Conservation (phyloP, 768 basidiomycete species). For the Leucocoprinus leucothites region DNA sequence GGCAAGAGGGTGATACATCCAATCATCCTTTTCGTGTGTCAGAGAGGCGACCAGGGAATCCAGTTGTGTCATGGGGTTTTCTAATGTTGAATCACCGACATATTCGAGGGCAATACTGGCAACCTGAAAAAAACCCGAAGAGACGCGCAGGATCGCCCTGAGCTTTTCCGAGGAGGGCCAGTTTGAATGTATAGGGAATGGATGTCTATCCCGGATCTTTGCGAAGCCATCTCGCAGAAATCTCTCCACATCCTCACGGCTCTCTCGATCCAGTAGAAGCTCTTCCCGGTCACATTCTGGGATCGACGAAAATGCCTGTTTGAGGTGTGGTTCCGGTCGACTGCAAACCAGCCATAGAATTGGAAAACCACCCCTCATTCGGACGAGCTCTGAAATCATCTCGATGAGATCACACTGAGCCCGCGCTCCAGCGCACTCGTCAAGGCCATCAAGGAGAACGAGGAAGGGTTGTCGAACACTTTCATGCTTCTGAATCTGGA, state of each 20-base stretch:
- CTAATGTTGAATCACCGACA: too few species aligned
- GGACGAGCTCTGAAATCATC: background rate
- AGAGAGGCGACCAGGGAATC: too few species aligned
- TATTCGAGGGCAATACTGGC: too few species aligned
- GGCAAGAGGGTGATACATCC: too few species aligned
- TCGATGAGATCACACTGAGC: background rate
- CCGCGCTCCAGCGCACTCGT: constrained; percentile 9
- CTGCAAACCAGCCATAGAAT: background rate
- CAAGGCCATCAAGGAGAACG: constrained; percentile 9
- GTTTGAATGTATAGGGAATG: background rate
- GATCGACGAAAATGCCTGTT: background rate
- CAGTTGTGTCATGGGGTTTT: too few species aligned
- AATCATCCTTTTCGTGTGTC: too few species aligned
- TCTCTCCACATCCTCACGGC: background rate
- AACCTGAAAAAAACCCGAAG: too few species aligned
- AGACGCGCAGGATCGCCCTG: too few species aligned
- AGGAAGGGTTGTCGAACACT: background rate
- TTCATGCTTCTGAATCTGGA: background rate
- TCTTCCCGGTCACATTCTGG: background rate
- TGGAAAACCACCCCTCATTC: background rate
- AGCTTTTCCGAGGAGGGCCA: background rate
- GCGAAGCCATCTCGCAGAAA: constrained; percentile 3
- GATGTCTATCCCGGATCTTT: background rate
- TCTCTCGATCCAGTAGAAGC: background rate
- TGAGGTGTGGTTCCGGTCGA: background rate